Base-by-base conservation (phyloP, 768 basidiomycete species). In the Boletus rufocinnamomeus region DNA sequence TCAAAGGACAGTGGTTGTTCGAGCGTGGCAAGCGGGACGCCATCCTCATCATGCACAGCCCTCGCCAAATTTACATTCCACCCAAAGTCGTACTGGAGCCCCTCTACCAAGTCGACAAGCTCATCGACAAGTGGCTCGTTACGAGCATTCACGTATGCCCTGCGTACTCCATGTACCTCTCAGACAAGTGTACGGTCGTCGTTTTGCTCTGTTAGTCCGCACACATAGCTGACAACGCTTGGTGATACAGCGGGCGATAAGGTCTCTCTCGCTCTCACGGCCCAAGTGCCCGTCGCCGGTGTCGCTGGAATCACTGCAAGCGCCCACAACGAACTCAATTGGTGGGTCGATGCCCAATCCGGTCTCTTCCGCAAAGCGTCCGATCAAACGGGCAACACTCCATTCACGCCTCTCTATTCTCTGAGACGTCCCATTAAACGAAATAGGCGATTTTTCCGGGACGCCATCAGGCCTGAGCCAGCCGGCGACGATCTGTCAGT, bases 1-100 rank as follows among this genome's bases (percentile, higher is more conserved):
- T 75, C 50, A 75, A 71, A 51, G 73, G 67, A 23, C 61, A 63
- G 21, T 77, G 74, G 73, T 41, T 56, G 19, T 77, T 75, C 25
- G 55, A 66, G 28, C 49, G 46, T 13, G 56, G 62, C 23, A 69
- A 63, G 44, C 70, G 71, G 2, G 71, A 68, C 0, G 75, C 73
- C 23, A 28, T 76, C 38, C 60, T 76, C 21, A 62, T 74, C 49
- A 67, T 76, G 72, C 66, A 69, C 34, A 56, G 34, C 23, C 74
- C 76, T 13, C 71, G 66, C 4, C 53, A 56, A 38, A 52, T 41
- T 17, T 69, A 34, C 44, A 7, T 71, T 14, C 67, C 69, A 1
- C 58, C 52, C 2, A 52, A 65, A 0, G 59, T 63, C 3, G 52
- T 74, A 3, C 59, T 76, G 23, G 64, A 69, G 9, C 60, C 54